Base-by-base conservation (phyloP, 345 rosid genomes). In the Mercurialis annua region DNA sequence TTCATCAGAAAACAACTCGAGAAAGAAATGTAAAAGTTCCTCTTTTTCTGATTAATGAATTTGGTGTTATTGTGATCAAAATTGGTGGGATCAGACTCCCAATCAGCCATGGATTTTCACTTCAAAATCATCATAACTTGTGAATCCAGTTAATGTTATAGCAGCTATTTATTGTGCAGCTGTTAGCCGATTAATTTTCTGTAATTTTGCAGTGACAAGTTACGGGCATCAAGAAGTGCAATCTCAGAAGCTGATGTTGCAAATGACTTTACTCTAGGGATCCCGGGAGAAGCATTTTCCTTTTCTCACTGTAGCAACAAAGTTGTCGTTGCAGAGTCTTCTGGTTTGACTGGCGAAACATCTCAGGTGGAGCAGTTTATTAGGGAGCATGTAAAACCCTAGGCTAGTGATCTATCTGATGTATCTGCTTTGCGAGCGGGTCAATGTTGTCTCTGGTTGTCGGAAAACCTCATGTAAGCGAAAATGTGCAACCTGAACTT, bases 1-100 rank as follows among this genome's bases (percentile, higher is more conserved):
- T 93, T 90, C 74, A 86, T 93, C 77, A 82, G 87, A 40, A 93
- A 90, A 73, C 98, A 93, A 71, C 24, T 93, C 66, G 97, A 90
- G 82, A 93, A 90, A 85, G 98, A 93, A 83, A 86, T 93, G 98
- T 93, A 84, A 42, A 18, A 29, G 23, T 34, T 56, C 50, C 9
- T 47, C 10, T 70, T 1, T 54, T 31, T 61, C 43, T 62, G 24
- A 55, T 67, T 48, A 24, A 23, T 40, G 47, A 55, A 0, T 48
- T 73, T 55, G 23, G 56, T 18, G 7, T 69, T 58, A 64, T 58
- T 72, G 1, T 12, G 42, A 23, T 23, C 42, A 66, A 12, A 66
- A 12, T 44, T 34, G 65, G 59, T 44, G 59, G 47, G 23, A 23
- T 68, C 65, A 33, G 1, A 14, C 18, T 16, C 51, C 15, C 29